Base-by-base conservation (phyloP, 2,329 filamentous ascomycete genomes). In the Hypoxylon sp. region DNA sequence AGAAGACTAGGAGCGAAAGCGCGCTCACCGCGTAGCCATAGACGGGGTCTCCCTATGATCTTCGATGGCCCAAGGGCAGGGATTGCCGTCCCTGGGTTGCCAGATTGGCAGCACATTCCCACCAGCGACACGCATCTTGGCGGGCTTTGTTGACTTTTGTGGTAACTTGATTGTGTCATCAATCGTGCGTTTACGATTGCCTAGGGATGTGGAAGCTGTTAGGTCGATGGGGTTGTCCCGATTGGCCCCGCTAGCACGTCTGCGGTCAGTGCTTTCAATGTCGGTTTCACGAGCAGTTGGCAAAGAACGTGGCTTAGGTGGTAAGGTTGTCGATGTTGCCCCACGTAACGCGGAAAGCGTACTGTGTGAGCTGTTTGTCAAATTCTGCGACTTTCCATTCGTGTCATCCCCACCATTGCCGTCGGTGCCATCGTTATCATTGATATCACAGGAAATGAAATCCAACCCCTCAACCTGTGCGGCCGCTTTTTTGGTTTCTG, bases 361-460 rank as follows among this genome's bases (percentile, higher is more conserved):
- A n/a, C 8, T 4, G 18, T 46, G 26, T 18, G 49, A 20, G 18
- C 46, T 50, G 30, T 11, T 46, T 33, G 5, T 50, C 49, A 16
- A 22, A 14, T 11, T 32, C n/a, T 22, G 46, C 7, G 36, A 40
- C 7, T 40, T 40, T 18, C 36, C 36, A 9, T n/a, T 40, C 11
- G 16, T 20, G n/a, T 16, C 11, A 40, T 40, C 16, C 9, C 5
- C 36, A 40, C 16, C n/a, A 14, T 40, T 40, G 4, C 16, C 16
- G 36, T 76, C 18, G 72, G 75, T 73, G 1, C 81, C 80, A 40
- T 86, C 83, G 24, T 85, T 85, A 56, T 90, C 87, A 48, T 85
- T 86, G 45, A 91, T 83, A 70, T 89, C 91, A 64, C 95, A 92
- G 0, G 95, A 96, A 58, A 99, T 97, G 75, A 97, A 98, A 70